Evolutionary conservation across 2,329 filamentous ascomycete species (phyloP).

Genomic region (Colletotrichum karsti): DNA sequence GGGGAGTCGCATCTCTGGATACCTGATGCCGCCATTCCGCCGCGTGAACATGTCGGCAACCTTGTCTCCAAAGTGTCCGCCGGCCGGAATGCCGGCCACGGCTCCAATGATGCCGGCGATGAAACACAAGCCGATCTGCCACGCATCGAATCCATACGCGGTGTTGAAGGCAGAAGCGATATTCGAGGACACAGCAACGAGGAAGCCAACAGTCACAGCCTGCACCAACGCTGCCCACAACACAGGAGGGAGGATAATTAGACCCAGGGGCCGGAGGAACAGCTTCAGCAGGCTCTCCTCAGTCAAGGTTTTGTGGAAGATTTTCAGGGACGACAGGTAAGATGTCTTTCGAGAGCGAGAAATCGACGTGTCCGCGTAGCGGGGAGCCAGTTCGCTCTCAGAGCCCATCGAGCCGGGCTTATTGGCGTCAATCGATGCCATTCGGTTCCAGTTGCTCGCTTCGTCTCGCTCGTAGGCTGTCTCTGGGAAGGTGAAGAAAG

Average conservation of each 20-base stretch:
- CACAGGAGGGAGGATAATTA: slow-evolving; percentile 60
- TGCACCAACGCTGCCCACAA: slow-evolving; percentile 64
- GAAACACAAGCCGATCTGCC: slow-evolving; percentile 60
- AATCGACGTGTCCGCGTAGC: background rate
- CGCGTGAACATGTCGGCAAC: slow-evolving; percentile 57
- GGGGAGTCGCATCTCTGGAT: slow-evolving; percentile 68
- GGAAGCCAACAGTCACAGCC: slow-evolving; percentile 63
- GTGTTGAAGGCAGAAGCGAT: slow-evolving; percentile 51
- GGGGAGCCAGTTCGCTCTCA: slow-evolving; percentile 28
- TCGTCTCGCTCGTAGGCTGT: slow-evolving; percentile 57
- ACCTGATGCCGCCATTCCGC: slow-evolving; percentile 63
- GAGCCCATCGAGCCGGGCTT: slow-evolving; percentile 23
- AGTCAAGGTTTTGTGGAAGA: slow-evolving; percentile 53
- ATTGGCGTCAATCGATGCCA: slow-evolving; percentile 8
- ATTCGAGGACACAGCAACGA: slow-evolving; percentile 64
- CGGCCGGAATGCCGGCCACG: slow-evolving; percentile 56
- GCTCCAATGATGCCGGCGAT: slow-evolving; percentile 57
- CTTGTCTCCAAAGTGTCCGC: slow-evolving; percentile 56
- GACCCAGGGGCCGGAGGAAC: slow-evolving; percentile 56
- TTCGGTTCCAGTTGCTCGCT: background rate
- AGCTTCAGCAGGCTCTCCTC: slow-evolving; percentile 56
- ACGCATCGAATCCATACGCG: slow-evolving; percentile 53
- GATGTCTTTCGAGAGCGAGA: slow-evolving; percentile 33
- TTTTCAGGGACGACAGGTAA: slow-evolving; percentile 44
- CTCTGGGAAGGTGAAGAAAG: slow-evolving; percentile 64